A percentile compares a stretch with the other conserved stretches of the same genome.
Conservation (phyloP, 805 yeast genomes). For the Cyberlindnera euphorbiae region DNA sequence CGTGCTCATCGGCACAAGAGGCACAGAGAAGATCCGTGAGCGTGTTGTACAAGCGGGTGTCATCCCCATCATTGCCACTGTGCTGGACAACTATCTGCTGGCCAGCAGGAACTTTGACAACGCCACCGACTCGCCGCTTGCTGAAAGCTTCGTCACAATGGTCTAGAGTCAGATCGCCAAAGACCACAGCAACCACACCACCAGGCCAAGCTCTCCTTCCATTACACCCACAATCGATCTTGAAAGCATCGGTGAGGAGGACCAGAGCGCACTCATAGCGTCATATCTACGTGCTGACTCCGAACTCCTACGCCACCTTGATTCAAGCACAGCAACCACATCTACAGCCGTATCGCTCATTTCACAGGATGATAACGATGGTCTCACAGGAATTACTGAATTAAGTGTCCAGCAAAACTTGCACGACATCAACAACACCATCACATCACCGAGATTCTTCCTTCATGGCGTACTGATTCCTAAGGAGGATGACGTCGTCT, state of each 20-base stretch:
- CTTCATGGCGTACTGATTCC: constrained; percentile 77
- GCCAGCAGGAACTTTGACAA: constrained; percentile 32
- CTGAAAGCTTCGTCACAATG: constrained; percentile 15
- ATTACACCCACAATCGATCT: too few species aligned
- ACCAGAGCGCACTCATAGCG: too few species aligned
- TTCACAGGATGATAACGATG: too few species aligned
- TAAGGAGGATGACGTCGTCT: constrained; percentile 86
- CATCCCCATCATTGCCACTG: constrained; percentile 85
- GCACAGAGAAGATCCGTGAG: constrained; percentile 79
- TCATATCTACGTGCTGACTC: too few species aligned
- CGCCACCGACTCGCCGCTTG: constrained; percentile 10
- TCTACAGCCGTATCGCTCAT: too few species aligned
- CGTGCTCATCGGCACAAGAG: constrained; percentile 88
- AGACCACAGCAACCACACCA: constrained; percentile 3
- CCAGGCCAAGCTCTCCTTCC: too few species aligned
- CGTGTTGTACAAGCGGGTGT: constrained; percentile 90
- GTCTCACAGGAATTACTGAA: constrained; percentile 9
- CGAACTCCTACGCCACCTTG: too few species aligned
- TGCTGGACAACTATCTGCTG: constrained; percentile 76
- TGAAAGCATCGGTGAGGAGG: too few species aligned
- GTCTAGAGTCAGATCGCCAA: constrained; percentile 11
- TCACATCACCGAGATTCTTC: constrained; percentile 48
- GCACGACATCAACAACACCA: constrained; percentile 23
- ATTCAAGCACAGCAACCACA: too few species aligned
- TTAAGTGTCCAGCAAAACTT: constrained; percentile 10